These are phyloP conservation scores for Omphalotus guepiniiformis DNA, from an alignment of 768 basidiomycete genomes.

Conservation along the genomic window DNA sequence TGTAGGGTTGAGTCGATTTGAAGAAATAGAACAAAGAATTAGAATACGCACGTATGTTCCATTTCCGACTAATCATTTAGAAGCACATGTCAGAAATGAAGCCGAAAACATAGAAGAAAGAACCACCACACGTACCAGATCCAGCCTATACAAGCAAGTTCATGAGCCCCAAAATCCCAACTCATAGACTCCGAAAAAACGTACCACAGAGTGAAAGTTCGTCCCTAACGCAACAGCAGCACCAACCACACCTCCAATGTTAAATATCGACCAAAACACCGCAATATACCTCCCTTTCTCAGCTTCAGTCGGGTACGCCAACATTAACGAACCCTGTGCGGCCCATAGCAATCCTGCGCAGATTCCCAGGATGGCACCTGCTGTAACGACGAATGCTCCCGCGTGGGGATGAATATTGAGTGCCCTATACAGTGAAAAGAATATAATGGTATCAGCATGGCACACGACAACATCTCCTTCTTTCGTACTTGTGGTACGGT, in stretches of 20 bases:
- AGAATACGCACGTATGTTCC: conserved; percentile 62
- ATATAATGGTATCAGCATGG: neutral
- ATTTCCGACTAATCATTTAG: conserved; percentile 46
- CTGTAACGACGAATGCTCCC: conserved; percentile 60
- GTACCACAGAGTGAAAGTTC: conserved; percentile 60
- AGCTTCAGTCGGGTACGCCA: conserved; percentile 76
- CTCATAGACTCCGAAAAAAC: conserved; percentile 20
- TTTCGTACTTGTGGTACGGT: too few relatives aligned
- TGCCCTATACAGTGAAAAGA: conserved; percentile 41
- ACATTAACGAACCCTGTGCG: conserved; percentile 80
- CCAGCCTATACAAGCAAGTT: conserved; percentile 27
- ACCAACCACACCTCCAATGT: conserved; percentile 76
- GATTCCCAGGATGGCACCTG: conserved; percentile 70
- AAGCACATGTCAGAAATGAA: conserved; percentile 5
- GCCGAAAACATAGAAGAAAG: conserved; percentile 1
- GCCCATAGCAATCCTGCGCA: conserved; percentile 72
- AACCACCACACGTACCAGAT: conserved; percentile 28
- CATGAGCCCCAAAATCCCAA: too few relatives aligned
- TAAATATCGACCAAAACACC: conserved; percentile 85
- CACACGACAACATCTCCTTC: neutral
- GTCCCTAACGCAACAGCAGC: conserved; percentile 69
- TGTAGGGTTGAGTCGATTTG: conserved; percentile 3
- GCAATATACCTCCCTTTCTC: conserved; percentile 77
- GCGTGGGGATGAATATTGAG: conserved; percentile 66
- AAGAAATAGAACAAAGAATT: neutral